These are phyloP conservation scores for Catharanthus roseus DNA, from an alignment of 257 asterid genomes.

Conservation along the genomic window DNA sequence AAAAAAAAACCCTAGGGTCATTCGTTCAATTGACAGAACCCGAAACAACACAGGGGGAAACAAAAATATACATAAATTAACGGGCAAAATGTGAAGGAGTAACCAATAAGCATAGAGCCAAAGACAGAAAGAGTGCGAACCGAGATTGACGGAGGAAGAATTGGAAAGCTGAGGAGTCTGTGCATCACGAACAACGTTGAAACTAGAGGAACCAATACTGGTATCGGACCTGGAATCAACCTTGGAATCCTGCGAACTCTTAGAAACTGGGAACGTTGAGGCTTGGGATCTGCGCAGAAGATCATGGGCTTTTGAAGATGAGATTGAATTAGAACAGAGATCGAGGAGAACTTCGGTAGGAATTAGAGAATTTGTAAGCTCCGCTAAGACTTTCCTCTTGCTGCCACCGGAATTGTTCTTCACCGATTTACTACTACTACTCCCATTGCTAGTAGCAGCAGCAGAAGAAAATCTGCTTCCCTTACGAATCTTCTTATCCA, in stretches of 20 bases:
- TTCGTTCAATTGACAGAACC: not conserved
- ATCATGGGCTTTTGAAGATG: constrained; percentile 10
- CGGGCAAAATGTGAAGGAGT: not conserved
- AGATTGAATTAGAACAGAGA: constrained; percentile 22
- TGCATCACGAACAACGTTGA: constrained; percentile 11
- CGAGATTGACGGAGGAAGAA: constrained; percentile 18
- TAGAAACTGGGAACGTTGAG: not conserved
- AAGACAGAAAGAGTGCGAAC: constrained; percentile 17
- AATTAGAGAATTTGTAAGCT: constrained; percentile 38
- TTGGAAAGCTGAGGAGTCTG: constrained; percentile 27
- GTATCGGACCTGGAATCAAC: constrained; percentile 39
- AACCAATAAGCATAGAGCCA: not conserved
- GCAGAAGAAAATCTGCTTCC: not conserved
- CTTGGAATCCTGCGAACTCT: constrained; percentile 29
- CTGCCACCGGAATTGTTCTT: not conserved
- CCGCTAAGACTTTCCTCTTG: constrained; percentile 40
- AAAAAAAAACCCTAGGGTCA: constrained; percentile 15
- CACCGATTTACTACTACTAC: constrained; percentile 2
- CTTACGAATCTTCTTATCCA: constrained; percentile 8
- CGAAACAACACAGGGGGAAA: not conserved
- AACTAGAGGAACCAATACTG: constrained; percentile 50
- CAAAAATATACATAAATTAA: not conserved
- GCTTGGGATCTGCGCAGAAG: constrained; percentile 6
- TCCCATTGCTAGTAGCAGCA: not conserved
- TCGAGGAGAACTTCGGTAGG: constrained; percentile 44